Evolutionary conservation across 805 yeast genomes (phyloP).

Genomic region (Metschnikowia kofuensis): DNA sequence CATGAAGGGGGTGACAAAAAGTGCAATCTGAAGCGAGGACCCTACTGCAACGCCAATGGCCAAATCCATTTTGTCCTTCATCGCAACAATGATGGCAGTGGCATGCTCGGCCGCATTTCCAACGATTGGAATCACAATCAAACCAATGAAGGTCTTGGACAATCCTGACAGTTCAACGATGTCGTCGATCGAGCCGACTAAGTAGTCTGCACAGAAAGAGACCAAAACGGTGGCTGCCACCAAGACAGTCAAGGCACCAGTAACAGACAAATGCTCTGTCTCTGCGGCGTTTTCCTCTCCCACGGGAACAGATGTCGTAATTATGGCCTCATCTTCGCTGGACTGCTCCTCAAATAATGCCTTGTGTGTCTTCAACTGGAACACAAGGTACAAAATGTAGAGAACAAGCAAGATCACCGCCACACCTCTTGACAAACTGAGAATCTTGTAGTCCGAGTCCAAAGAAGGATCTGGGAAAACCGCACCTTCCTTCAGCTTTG

Average conservation of each 20-base stretch:
- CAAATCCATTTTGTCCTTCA: constrained; percentile 94
- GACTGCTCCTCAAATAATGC: constrained; percentile 61
- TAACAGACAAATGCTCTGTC: constrained; percentile 45
- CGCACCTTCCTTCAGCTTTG: constrained; percentile 34
- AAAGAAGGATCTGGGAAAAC: constrained; percentile 39
- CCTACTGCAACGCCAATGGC: constrained; percentile 98
- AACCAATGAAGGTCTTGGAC: constrained; percentile 92
- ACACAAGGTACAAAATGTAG: constrained; percentile 74
- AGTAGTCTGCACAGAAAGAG: constrained; percentile 86
- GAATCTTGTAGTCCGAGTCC: constrained; percentile 46
- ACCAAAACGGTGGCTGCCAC: constrained; percentile 71
- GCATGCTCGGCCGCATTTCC: constrained; percentile 99
- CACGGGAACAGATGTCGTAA: constrained; percentile 28
- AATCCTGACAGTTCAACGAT: constrained; percentile 81
- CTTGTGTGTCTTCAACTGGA: constrained; percentile 88
- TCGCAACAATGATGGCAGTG: constrained; percentile 92
- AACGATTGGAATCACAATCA: constrained; percentile 91
- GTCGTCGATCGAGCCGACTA: constrained; percentile 90
- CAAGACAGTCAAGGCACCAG: constrained; percentile 54
- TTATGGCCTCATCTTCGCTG: constrained; percentile 41
- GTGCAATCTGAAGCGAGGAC: constrained; percentile 89
- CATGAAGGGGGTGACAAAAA: constrained; percentile 93
- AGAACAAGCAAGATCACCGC: constrained; percentile 73
- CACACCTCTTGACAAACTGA: constrained; percentile 81
- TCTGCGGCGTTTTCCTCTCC: constrained; percentile 19